phyloP scores from a whole-genome alignment of 2,329 filamentous ascomycete species.

The Fusarium sp. region DNA sequence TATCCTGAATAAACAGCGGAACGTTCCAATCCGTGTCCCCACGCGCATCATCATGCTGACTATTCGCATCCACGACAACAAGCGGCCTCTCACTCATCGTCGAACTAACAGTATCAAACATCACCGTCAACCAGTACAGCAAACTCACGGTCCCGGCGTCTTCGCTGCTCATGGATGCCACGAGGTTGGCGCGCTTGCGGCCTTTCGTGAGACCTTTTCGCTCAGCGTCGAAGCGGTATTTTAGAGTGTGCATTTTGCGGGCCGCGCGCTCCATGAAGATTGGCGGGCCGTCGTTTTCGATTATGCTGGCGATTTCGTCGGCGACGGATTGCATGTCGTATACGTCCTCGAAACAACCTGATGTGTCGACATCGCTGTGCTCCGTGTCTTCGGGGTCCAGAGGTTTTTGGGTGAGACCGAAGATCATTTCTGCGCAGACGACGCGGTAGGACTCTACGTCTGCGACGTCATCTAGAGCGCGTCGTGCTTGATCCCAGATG shows the following conservation, averaged over 20 bases:
- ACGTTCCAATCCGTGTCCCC: slow-evolving; percentile 17
- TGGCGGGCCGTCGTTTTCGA: slow-evolving; percentile 38
- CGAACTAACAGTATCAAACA: slow-evolving; percentile 67
- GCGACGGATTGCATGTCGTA: neutral
- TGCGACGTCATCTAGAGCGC: slow-evolving; percentile 47
- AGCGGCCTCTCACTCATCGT: slow-evolving; percentile 57
- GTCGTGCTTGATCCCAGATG: slow-evolving; percentile 51
- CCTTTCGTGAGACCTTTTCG: slow-evolving; percentile 11
- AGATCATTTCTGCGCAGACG: slow-evolving; percentile 53
- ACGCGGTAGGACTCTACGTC: slow-evolving; percentile 52
- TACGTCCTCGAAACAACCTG: neutral
- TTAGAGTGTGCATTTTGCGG: slow-evolving; percentile 38
- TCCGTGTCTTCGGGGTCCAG: neutral
- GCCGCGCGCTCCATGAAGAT: slow-evolving; percentile 39
- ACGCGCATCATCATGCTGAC: slow-evolving; percentile 44
- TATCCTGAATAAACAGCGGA: slow-evolving; percentile 16
- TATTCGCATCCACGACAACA: slow-evolving; percentile 51
- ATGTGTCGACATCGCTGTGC: neutral
- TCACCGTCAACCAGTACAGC: slow-evolving; percentile 67
- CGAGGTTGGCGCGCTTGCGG: neutral
- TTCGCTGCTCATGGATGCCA: neutral
- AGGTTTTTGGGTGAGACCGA: slow-evolving; percentile 50
- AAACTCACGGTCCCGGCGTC: slow-evolving; percentile 60
- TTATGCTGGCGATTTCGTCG: slow-evolving; percentile 20
- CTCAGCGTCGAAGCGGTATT: slow-evolving; percentile 38